Evolutionary conservation across 768 basidiomycete genomes (phyloP).

Genomic region (Hortiboletus flavorubellus): DNA sequence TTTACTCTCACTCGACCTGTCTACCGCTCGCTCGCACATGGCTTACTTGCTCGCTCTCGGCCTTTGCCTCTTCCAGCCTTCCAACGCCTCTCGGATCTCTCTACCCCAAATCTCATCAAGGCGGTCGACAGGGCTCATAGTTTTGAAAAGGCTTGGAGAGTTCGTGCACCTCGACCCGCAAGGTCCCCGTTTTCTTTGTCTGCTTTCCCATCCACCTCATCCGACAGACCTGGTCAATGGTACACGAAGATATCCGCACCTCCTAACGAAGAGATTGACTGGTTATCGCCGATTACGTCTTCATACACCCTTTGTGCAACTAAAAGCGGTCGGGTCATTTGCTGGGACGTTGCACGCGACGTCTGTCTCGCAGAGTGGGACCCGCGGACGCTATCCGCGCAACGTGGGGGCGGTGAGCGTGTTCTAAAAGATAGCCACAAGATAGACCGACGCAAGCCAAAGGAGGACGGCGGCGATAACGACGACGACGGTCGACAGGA

Average conservation of each 20-base stretch:
- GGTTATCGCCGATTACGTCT: conserved; percentile 74
- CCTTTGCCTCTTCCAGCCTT: conserved; percentile 69
- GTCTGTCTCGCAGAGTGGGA: conserved; percentile 66
- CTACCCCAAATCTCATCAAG: conserved; percentile 56
- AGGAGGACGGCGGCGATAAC: conserved; percentile 12
- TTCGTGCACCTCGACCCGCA: conserved; percentile 53
- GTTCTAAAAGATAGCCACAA: conserved; percentile 7
- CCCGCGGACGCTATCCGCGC: conserved; percentile 34
- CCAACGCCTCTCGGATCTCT: conserved; percentile 62
- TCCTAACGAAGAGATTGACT: conserved; percentile 67
- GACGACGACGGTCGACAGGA: conserved; percentile 4
- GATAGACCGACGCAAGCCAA: conserved; percentile 7
- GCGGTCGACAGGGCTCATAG: conserved; percentile 61
- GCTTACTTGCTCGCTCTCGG: conserved; percentile 62
- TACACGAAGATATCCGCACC: conserved; percentile 68
- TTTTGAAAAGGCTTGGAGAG: conserved; percentile 61
- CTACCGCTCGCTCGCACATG: conserved; percentile 60
- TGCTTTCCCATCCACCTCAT: conserved; percentile 27
- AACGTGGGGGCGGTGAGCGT: background rate
- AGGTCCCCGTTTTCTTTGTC: conserved; percentile 28
- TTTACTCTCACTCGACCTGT: conserved; percentile 66
- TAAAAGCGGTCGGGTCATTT: conserved; percentile 71
- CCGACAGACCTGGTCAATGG: conserved; percentile 39
- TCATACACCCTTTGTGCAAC: conserved; percentile 76
- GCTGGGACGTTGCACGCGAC: conserved; percentile 70